Evolutionary conservation across 2,329 filamentous ascomycete species (phyloP).

Genomic region (Proliferodiscus dingleyae): DNA sequence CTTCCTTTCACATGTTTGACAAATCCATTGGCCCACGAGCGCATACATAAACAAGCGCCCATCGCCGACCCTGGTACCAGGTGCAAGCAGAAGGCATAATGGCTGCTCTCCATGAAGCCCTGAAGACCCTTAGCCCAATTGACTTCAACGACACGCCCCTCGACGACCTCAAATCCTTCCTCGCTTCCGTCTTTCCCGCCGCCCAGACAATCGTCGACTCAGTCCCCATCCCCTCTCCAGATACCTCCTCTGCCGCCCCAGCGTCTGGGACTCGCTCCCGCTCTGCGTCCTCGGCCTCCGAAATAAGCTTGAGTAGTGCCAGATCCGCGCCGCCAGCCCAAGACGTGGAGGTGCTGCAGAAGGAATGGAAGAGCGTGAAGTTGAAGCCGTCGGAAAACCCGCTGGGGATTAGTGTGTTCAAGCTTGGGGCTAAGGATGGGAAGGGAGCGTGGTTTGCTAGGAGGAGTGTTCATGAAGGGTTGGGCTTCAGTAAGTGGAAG

Average conservation of each 20-base stretch:
- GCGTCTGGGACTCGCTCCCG: conserved; percentile 51
- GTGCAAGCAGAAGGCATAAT: conserved; percentile 35
- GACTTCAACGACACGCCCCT: conserved; percentile 45
- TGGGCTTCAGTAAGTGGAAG: conserved; percentile 75
- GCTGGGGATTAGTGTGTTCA: conserved; percentile 71
- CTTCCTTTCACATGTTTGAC: too few relatives aligned
- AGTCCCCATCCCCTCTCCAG: conserved; percentile 55
- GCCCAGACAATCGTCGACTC: conserved; percentile 72
- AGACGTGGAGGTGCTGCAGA: conserved; percentile 58
- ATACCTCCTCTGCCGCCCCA: conserved; percentile 39
- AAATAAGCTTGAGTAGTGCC: conserved; percentile 48
- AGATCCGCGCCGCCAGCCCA: conserved; percentile 37
- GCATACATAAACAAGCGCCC: too few relatives aligned
- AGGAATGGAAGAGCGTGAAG: conserved; percentile 81
- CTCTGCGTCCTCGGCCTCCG: conserved; percentile 44
- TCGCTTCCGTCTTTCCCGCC: conserved; percentile 57
- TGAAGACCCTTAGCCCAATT: conserved; percentile 51
- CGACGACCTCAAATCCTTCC: conserved; percentile 48
- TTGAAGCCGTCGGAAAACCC: conserved; percentile 68
- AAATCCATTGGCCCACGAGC: too few relatives aligned
- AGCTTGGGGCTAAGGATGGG: conserved; percentile 72
- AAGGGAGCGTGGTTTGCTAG: conserved; percentile 87
- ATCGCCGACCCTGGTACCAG: too few relatives aligned
- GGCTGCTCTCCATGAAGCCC: conserved; percentile 53
- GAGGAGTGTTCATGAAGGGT: conserved; percentile 72